Conservation (phyloP, 257 asterid species). For the Vinca minor region DNA sequence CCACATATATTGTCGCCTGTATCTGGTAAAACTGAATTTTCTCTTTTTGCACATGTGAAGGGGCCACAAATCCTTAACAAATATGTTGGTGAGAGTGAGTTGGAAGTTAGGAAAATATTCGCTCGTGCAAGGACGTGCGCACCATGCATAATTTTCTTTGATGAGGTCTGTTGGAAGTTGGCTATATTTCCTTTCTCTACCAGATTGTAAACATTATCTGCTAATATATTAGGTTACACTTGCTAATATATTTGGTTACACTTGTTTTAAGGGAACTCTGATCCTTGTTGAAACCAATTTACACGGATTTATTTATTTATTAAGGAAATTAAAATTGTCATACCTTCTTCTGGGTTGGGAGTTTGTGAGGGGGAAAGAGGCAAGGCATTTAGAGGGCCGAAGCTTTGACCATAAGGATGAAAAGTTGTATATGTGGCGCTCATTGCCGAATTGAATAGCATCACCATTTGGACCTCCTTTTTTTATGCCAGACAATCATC, state of each 20-base stretch:
- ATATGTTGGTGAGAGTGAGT: constrained; percentile 94
- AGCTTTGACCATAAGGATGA: background rate
- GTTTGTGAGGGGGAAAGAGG: background rate
- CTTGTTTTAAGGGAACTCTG: background rate
- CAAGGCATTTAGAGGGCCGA: background rate
- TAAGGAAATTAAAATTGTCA: background rate
- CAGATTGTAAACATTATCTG: background rate
- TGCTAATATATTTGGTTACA: background rate
- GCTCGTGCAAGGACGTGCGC: constrained; percentile 89
- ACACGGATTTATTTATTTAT: background rate
- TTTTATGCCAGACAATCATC: too few relatives aligned
- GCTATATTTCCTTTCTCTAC: background rate
- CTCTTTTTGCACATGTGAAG: constrained; percentile 29
- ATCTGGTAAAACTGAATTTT: constrained; percentile 1
- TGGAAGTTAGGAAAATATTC: constrained; percentile 67
- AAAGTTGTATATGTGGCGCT: background rate
- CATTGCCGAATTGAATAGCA: background rate
- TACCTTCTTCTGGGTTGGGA: background rate
- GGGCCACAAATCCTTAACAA: constrained; percentile 88
- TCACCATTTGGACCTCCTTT: too few relatives aligned
- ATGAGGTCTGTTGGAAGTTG: constrained; percentile 45
- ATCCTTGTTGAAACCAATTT: background rate
- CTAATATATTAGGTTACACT: background rate
- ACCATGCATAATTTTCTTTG: constrained; percentile 92
- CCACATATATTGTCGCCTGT: background rate